These are phyloP conservation scores for Nicotiana attenuata DNA, from an alignment of 257 asterid species.

Conservation along the genomic window DNA sequence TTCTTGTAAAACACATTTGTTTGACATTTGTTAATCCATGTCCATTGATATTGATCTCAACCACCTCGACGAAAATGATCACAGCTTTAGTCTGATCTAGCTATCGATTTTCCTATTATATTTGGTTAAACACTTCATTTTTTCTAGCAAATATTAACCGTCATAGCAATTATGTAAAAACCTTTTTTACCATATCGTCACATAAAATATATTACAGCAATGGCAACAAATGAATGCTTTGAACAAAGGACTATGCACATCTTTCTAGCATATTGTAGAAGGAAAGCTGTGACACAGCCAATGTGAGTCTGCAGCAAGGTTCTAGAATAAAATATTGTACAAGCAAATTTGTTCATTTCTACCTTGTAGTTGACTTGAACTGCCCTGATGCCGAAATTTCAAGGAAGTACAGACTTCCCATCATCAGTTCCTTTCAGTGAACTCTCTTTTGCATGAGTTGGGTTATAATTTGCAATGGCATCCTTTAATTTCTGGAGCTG, in stretches of 20 bases:
- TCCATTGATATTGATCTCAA: no score
- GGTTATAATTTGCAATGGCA: conserved; percentile 42
- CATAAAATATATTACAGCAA: neutral
- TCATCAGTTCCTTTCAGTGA: conserved; percentile 20
- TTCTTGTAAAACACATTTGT: neutral
- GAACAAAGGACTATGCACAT: conserved; percentile 11
- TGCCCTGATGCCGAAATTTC: conserved; percentile 16
- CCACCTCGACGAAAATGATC: no score
- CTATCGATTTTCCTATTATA: no score
- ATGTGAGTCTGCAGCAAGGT: neutral
- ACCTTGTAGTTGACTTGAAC: neutral
- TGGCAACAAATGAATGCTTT: conserved; percentile 3
- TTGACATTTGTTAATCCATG: no score
- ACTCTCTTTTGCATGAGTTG: conserved; percentile 16
- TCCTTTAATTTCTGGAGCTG: conserved; percentile 66
- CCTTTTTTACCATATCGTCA: neutral
- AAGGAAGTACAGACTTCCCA: conserved; percentile 7
- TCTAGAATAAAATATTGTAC: conserved; percentile 1
- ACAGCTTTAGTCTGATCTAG: no score
- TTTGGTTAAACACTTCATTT: no score
- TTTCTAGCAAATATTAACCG: no score
- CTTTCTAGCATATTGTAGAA: neutral
- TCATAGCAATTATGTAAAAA: no score
- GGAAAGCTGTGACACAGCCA: neutral
- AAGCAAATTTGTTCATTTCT: neutral